Evolutionary conservation across 202 grass and related monocot species (phyloP).

Genomic region (Saccharum hybrid): DNA sequence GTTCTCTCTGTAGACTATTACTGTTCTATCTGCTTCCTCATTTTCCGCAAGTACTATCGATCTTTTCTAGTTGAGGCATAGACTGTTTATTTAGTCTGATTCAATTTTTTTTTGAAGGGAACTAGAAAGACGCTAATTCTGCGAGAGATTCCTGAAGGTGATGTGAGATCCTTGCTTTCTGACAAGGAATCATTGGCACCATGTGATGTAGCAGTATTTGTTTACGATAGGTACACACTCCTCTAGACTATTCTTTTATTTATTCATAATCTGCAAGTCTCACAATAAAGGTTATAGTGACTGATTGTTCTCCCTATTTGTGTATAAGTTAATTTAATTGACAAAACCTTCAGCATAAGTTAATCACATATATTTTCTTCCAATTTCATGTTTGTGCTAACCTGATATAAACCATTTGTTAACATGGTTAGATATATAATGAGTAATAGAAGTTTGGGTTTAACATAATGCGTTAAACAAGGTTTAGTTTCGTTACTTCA

Average conservation of each 20-base stretch:
- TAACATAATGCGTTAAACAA: neutral
- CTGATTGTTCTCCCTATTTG: neutral
- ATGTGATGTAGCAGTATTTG: constrained; percentile 86
- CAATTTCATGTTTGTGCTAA: neutral
- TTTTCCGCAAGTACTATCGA: neutral
- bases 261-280: neutral
- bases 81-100: neutral
- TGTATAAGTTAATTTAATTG: neutral
- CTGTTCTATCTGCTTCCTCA: neutral
- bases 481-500: neutral
- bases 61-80: neutral
- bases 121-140: constrained; percentile 84
- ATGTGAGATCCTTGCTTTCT: constrained; percentile 72
- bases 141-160: constrained; percentile 86
- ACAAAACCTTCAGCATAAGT: neutral
- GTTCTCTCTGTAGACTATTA: neutral
- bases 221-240: constrained; percentile 80
- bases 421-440: neutral
- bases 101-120: constrained; percentile 57
- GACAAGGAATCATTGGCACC: constrained; percentile 85
- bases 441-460: neutral
- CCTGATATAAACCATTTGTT: neutral
- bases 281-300: neutral
- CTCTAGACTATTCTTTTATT: neutral
- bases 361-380: neutral